These are phyloP conservation scores for Pleurotus tuoliensis DNA, from an alignment of 768 basidiomycete genomes.

Conservation along the genomic window DNA sequence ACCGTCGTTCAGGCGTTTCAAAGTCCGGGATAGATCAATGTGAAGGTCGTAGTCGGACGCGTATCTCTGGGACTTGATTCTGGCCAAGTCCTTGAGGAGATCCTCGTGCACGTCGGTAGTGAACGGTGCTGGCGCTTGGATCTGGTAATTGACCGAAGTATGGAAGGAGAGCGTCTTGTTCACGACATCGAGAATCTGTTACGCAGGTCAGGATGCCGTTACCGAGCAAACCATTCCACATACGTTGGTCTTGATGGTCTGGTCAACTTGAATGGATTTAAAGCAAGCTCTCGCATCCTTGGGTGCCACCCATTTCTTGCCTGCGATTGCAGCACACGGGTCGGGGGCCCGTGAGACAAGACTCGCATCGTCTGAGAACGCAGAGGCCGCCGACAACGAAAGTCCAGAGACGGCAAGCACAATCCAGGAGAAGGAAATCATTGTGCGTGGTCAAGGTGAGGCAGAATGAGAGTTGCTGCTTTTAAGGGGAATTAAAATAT, in stretches of 20 bases:
- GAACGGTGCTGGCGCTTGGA: slow-evolving; percentile 51
- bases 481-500: slow-evolving; percentile 2
- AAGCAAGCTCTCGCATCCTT: slow-evolving; percentile 48
- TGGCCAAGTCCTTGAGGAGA: slow-evolving; percentile 42
- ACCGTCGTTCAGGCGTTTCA: slow-evolving; percentile 55
- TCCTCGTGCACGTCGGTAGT: slow-evolving; percentile 54
- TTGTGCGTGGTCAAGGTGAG: background rate
- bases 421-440: slow-evolving; percentile 6
- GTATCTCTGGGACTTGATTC: slow-evolving; percentile 41
- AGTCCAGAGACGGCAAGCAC: slow-evolving; percentile 1
- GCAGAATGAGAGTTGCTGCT: background rate
- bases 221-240: slow-evolving; percentile 10
- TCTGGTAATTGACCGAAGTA: slow-evolving; percentile 59
- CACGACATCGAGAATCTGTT: slow-evolving; percentile 52
- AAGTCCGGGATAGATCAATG: slow-evolving; percentile 46
- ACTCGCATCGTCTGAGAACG: background rate
- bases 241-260: slow-evolving; percentile 47
- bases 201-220: background rate
- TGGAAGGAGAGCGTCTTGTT: slow-evolving; percentile 59
- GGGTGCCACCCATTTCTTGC: slow-evolving; percentile 53
- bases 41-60: slow-evolving; percentile 53
- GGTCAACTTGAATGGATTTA: slow-evolving; percentile 43
- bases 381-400: background rate
- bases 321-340: slow-evolving; percentile 50
- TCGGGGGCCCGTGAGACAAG: slow-evolving; percentile 21